Evolutionary conservation across 495 filamentous ascomycete genomes (phyloP).

Genomic region (Podospora didyma): DNA sequence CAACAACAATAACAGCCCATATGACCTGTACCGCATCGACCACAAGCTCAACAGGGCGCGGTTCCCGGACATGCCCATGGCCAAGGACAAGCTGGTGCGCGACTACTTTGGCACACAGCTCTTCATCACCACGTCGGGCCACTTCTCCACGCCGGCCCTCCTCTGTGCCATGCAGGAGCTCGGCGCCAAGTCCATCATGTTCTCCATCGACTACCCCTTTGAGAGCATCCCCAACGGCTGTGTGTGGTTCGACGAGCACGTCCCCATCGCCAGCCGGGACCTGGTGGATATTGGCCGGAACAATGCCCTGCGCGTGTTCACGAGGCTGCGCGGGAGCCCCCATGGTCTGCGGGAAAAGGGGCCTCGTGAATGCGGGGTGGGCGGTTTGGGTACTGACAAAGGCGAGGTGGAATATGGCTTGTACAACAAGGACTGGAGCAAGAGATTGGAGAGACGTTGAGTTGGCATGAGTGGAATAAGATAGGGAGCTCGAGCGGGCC

Average conservation of each 20-base stretch:
- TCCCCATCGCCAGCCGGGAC: slow-evolving; percentile 13
- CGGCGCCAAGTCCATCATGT: slow-evolving; percentile 38
- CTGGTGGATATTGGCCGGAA: slow-evolving; percentile 24
- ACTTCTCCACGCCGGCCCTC: slow-evolving; percentile 45
- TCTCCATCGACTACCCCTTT: slow-evolving; percentile 57
- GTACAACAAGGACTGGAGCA: slow-evolving; percentile 20
- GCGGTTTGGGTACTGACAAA: slow-evolving; percentile 15
- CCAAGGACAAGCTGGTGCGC: slow-evolving; percentile 20
- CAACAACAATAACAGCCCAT: slow-evolving; percentile 14
- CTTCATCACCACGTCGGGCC: slow-evolving; percentile 46
- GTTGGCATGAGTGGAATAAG: too few species aligned
- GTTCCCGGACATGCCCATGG: slow-evolving; percentile 25
- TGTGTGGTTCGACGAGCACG: slow-evolving; percentile 25
- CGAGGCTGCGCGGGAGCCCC: slow-evolving; percentile 4
- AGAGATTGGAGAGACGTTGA: slow-evolving; percentile 3
- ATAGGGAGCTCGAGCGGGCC: too few species aligned
- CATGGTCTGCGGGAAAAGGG: slow-evolving; percentile 16
- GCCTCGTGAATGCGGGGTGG: slow-evolving; percentile 17
- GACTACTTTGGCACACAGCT: slow-evolving; percentile 25
- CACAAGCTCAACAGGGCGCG: slow-evolving; percentile 24
- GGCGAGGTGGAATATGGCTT: slow-evolving; percentile 21
- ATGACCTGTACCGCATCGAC: slow-evolving; percentile 25
- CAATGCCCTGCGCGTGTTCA: slow-evolving; percentile 19
- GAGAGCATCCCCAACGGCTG: slow-evolving; percentile 40
- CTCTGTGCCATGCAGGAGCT: slow-evolving; percentile 24